Evolutionary conservation across 139 green algal genomes (phyloP), one percentile per base, ranked within the genome.

Genomic region (Spirogloea muscicola): DNA sequence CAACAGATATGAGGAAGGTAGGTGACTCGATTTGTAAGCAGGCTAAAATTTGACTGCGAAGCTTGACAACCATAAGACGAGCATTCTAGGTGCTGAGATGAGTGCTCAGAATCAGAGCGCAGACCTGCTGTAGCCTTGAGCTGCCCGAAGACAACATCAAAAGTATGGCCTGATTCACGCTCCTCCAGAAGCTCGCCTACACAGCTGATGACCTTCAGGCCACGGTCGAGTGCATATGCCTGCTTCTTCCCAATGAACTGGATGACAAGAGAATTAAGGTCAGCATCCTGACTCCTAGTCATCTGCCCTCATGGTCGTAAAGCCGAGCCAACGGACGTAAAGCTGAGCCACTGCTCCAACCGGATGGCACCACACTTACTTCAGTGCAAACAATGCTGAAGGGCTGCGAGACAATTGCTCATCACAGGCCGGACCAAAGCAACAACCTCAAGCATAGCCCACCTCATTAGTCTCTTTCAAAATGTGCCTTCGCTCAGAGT

Each of bases 161-260:
- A 39, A 18, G 82, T 87, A 5, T 89, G 34, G 1, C 91, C 91
- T 36, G 58, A 71, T 74, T 99, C 88, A 1, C 94, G 83, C 88
- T 99, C 85, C 39, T 94, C 83, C 16, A 98, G 82, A 27, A 94
- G 96, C 85, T 99, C 94, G 29, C 94, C 94, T 60, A 99, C 90
- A 84, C 94, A 99, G 25, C 87, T 86, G 52, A 98, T 98, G 29
- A 97, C 91, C 34, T 83, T 83, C 16, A 96, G 76, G n/a, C 91
- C 92, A 38, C 89, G 85, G 39, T 76, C 64, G 59, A 97, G 86
- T 2, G 94, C 94, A 46, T 96, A 92, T 25, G 80, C 87, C 3
- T 84, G 80, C 82, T 99, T 99, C 41, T 90, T 57, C 3, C 84
- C 94, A 3, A 99, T 89, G 25, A 91, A 79, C 64, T 73, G 64